Conservation (phyloP, 1,284 basidiomycete genomes). For the Papiliotrema flavescens region DNA sequence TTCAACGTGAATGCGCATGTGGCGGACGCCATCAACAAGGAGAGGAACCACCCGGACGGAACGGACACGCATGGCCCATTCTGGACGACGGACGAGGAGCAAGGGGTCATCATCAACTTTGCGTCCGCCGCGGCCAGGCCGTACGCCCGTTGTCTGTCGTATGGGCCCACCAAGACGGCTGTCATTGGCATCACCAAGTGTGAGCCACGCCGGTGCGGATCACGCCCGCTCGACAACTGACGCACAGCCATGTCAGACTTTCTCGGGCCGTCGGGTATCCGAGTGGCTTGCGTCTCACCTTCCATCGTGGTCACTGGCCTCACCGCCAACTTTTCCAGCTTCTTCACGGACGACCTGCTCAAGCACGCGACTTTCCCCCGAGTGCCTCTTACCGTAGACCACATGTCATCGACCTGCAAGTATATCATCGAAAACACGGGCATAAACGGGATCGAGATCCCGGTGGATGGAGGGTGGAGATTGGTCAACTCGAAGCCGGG, state of each 20-base stretch:
- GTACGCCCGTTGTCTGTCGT: slow-evolving; percentile 37
- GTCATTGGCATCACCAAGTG: slow-evolving; percentile 40
- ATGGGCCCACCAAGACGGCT: slow-evolving; percentile 42
- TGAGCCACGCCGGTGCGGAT: slow-evolving; percentile 3
- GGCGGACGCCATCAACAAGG: slow-evolving; percentile 42
- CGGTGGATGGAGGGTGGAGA: slow-evolving; percentile 42
- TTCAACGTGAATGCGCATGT: slow-evolving; percentile 42
- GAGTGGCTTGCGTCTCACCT: slow-evolving; percentile 39
- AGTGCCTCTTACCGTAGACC: slow-evolving; percentile 30
- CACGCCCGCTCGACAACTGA: not conserved
- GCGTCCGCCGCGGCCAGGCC: slow-evolving; percentile 37
- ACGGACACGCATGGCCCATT: slow-evolving; percentile 23
- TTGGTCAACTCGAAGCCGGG: slow-evolving; percentile 31
- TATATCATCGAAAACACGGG: slow-evolving; percentile 40
- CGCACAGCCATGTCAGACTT: slow-evolving; percentile 32
- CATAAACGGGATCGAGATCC: slow-evolving; percentile 39
- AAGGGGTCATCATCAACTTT: slow-evolving; percentile 45
- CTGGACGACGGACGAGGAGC: slow-evolving; percentile 37
- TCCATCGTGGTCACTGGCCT: slow-evolving; percentile 39
- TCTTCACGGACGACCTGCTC: slow-evolving; percentile 34
- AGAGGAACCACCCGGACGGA: slow-evolving; percentile 27
- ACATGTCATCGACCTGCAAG: slow-evolving; percentile 29
- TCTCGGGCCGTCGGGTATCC: slow-evolving; percentile 41
- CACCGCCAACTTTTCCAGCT: slow-evolving; percentile 30
- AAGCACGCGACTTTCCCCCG: slow-evolving; percentile 44